Base-by-base conservation (phyloP, 306 rosid species). In the Senna tora region DNA sequence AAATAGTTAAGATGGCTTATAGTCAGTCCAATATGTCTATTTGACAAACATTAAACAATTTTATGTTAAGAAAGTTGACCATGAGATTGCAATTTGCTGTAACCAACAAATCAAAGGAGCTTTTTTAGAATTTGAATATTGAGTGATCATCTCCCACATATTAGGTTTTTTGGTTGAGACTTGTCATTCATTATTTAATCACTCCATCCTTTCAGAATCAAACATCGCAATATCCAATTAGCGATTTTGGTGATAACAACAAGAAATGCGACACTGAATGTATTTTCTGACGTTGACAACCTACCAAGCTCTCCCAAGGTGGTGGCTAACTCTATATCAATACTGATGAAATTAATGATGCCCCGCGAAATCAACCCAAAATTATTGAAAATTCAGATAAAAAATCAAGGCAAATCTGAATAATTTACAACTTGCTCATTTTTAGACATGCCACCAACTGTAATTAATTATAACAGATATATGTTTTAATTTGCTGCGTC, bases 231-330 rank as follows among this genome's bases (percentile, higher is more conserved):
- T 58, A 66, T 74, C 87, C 79, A 82, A 86, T 68, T 33, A 68
- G 25, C 22, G 41, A 77, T 77, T 72, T 80, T 78, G 82, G 67
- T 80, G 42, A 68, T 69, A 67, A 7, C 0, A 6, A 79, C 8
- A 83, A 79, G 73, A 71, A 67, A 68, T 80, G 72, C n/a, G 60
- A 39, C 3, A 16, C 67, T 75, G 46, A 77, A 55, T 64, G 34
- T 57, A 55, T 49, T 50, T 45, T 74, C 13, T 21, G 77, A 81
- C 59, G 53, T 57, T 67, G 86, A 88, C 83, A 73, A 36, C 30
- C 66, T 52, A 70, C 79, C 75, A 21, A 76, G 42, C 32, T 45
- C 33, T 25, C 28, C 33, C 55, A 59, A 34, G 3, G n/a, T 30
- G 17, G 65, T 57, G 59, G 76, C 9, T 71, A 15, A 14, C 15